Conservation (phyloP, 768 basidiomycete species). For the Infundibulicybe gibba region DNA sequence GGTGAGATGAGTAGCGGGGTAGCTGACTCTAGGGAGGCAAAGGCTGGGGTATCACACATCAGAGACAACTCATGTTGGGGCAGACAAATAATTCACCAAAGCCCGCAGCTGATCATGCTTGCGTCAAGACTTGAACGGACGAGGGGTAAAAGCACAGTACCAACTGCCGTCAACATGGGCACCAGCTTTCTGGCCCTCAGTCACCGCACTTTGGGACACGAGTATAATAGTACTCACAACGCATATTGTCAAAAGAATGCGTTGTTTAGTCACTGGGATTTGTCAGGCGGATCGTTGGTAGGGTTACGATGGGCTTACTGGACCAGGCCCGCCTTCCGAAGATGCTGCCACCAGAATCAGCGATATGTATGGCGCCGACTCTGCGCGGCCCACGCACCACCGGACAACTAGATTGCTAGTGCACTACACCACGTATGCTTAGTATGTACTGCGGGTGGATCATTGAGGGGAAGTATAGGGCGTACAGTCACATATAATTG, state of each 20-base stretch:
- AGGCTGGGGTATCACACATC: no score
- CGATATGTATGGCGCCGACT: no score
- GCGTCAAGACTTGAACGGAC: not conserved
- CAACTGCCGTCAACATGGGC: slow-evolving; percentile 11
- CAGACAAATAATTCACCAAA: slow-evolving; percentile 7
- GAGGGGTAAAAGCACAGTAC: slow-evolving; percentile 6
- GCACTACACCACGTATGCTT: slow-evolving; percentile 8
- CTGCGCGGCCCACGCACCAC: slow-evolving; percentile 15
- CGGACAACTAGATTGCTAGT: slow-evolving; percentile 26
- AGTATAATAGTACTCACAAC: slow-evolving; percentile 12
- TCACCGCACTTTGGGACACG: no score
- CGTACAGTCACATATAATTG: not conserved
- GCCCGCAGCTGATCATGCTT: slow-evolving; percentile 8
- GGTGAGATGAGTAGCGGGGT: slow-evolving; percentile 16
- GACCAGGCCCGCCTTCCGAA: slow-evolving; percentile 23
- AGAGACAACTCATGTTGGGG: no score
- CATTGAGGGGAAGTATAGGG: no score
- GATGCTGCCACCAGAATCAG: slow-evolving; percentile 11
- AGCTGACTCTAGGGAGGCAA: not conserved
- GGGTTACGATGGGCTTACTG: slow-evolving; percentile 5
- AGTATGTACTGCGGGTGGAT: no score
- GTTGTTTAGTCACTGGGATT: slow-evolving; percentile 13
- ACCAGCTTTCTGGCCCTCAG: slow-evolving; percentile 2
- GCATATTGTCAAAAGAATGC: slow-evolving; percentile 8
- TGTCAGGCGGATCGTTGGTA: not conserved